Conservation (phyloP, 306 rosid species). For the Cicer judaicum region DNA sequence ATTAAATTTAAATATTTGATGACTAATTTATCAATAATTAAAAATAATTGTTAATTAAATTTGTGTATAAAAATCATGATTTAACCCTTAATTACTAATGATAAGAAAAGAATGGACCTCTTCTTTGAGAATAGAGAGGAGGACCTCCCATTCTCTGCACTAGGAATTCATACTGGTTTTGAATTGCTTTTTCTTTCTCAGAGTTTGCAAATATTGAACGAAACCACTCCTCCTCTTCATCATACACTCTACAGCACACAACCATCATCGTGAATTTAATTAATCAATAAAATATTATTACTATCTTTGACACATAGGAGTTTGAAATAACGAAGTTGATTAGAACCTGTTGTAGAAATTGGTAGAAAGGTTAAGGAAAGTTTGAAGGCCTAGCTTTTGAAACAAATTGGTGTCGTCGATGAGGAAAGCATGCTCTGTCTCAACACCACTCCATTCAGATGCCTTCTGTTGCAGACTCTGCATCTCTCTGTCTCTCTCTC, state of each 20-base stretch:
- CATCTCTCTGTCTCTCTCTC: conserved; percentile 40
- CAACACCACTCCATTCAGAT: conserved; percentile 81
- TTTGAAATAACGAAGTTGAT: too few relatives aligned
- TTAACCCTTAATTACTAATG: too few relatives aligned
- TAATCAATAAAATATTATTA: not conserved
- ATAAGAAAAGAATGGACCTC: conserved; percentile 50
- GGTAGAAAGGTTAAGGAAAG: conserved; percentile 78
- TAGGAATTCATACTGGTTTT: conserved; percentile 87
- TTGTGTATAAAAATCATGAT: too few relatives aligned
- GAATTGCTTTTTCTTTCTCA: conserved; percentile 74
- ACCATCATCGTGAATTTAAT: not conserved
- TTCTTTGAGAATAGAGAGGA: conserved; percentile 77
- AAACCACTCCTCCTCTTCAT: conserved; percentile 86
- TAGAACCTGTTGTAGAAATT: conserved; percentile 77
- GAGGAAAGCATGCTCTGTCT: conserved; percentile 64
- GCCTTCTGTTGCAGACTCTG: conserved; percentile 80
- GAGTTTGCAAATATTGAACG: conserved; percentile 70
- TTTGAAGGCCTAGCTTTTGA: conserved; percentile 70
- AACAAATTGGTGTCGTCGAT: conserved; percentile 72
- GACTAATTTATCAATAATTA: too few relatives aligned
- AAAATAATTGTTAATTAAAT: too few relatives aligned
- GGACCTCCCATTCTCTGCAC: conserved; percentile 93
- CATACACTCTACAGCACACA: conserved; percentile 63
- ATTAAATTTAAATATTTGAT: too few relatives aligned
- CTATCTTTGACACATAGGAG: too few relatives aligned